Percentiles rank a stretch among this genome's conserved stretches.
phyloP scores from a whole-genome alignment of 1,139 yeast species.

The Pichia inconspicua region DNA sequence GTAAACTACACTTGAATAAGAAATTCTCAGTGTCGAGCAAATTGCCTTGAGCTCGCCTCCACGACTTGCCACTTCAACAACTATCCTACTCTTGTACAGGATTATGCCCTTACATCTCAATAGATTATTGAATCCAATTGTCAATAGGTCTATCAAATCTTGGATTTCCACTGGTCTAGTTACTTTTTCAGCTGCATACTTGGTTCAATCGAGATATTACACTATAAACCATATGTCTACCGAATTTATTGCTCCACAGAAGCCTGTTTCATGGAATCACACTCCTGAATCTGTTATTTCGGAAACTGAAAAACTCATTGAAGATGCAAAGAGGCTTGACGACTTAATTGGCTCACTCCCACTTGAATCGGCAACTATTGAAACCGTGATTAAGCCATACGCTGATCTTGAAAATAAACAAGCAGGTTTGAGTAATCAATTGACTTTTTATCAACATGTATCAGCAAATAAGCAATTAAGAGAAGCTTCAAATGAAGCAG shows the following conservation, averaged over 20 bases:
- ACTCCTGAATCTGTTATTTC: constrained; percentile 43
- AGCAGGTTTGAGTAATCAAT: constrained; percentile 37
- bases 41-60: too few species aligned
- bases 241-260: constrained; percentile 32
- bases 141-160: constrained; percentile 2
- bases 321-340: constrained; percentile 38
- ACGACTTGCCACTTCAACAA: neutral
- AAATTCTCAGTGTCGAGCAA: too few species aligned
- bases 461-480: constrained; percentile 54
- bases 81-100: neutral
- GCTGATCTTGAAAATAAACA: constrained; percentile 43
- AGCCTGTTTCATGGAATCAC: constrained; percentile 55
- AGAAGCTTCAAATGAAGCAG: constrained; percentile 63
- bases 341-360: constrained; percentile 44
- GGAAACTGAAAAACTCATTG: constrained; percentile 40
- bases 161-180: constrained; percentile 12
- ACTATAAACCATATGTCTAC: constrained; percentile 2
- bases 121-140: constrained; percentile 1
- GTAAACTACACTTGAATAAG: too few species aligned
- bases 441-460: constrained; percentile 64
- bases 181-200: constrained; percentile 12
- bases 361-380: constrained; percentile 44
- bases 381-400: constrained; percentile 45
- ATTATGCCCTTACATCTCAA: constrained; percentile 2
- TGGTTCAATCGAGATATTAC: constrained; percentile 9